Percentiles rank a stretch among this genome's conserved stretches.
Conservation (phyloP, 768 basidiomycete genomes). For the Lactifluus piperatus region DNA sequence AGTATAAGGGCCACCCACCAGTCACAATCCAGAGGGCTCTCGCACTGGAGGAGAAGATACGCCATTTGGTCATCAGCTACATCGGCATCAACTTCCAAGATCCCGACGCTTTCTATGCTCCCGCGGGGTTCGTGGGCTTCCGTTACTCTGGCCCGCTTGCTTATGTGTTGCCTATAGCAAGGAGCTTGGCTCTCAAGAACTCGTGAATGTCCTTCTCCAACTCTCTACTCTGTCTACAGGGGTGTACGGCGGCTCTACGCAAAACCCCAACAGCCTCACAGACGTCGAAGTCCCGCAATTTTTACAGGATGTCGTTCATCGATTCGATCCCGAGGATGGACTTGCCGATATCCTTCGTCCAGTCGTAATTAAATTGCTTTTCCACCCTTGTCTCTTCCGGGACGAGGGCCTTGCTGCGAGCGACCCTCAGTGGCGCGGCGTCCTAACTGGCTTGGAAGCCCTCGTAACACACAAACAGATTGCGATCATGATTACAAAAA, state of each 20-base stretch:
- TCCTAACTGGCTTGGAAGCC: conserved; percentile 71
- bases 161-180: conserved; percentile 36
- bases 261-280: conserved; percentile 43
- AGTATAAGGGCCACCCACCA: conserved; percentile 46
- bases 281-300: conserved; percentile 70
- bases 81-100: conserved; percentile 85
- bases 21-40: conserved; percentile 55
- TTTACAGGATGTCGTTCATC: conserved; percentile 71
- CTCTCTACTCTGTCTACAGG: conserved; percentile 62
- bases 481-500: conserved; percentile 67
- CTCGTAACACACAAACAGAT: conserved; percentile 77
- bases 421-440: conserved; percentile 79
- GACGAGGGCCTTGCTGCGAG: conserved; percentile 64
- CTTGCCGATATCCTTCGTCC: conserved; percentile 73
- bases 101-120: conserved; percentile 92
- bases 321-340: conserved; percentile 75
- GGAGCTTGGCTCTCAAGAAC: conserved; percentile 66
- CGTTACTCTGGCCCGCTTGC: background rate
- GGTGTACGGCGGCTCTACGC: conserved; percentile 39
- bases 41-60: conserved; percentile 60
- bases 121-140: conserved; percentile 46
- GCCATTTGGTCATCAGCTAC: conserved; percentile 82
- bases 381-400: conserved; percentile 53
- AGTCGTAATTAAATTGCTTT: conserved; percentile 52
- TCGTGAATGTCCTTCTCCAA: conserved; percentile 73